Conservation (phyloP, 1,139 yeast species). For the Hyphopichia pseudoburtonii region DNA sequence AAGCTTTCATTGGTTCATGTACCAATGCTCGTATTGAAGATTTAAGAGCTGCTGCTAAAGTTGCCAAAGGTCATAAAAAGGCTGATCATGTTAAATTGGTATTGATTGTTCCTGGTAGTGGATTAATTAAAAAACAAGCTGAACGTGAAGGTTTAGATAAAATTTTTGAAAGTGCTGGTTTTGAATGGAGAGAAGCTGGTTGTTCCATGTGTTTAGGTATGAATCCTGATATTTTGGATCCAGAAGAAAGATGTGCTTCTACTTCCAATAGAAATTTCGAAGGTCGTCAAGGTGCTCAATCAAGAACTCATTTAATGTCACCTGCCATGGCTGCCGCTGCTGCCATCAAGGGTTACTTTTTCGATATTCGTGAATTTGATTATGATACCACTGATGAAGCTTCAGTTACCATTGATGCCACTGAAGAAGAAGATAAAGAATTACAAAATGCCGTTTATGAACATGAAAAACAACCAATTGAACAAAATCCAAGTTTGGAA, state of each 20-base stretch:
- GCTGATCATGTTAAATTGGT: slow-evolving; percentile 81
- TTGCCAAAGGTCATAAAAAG: slow-evolving; percentile 86
- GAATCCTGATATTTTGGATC: slow-evolving; percentile 96
- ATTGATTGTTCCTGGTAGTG: slow-evolving; percentile 96
- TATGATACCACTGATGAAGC: slow-evolving; percentile 64
- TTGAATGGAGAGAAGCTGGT: slow-evolving; percentile 99
- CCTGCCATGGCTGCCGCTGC: slow-evolving; percentile 99
- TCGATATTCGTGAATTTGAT: slow-evolving; percentile 82
- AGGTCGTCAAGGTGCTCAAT: slow-evolving; percentile 96
- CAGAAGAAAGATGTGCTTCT: slow-evolving; percentile 96
- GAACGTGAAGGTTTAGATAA: slow-evolving; percentile 93
- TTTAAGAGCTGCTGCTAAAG: slow-evolving; percentile 90
- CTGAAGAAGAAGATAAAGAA: slow-evolving; percentile 58
- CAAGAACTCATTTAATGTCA: slow-evolving; percentile 97
- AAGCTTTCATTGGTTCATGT: slow-evolving; percentile 96
- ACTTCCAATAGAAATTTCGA: slow-evolving; percentile 98
- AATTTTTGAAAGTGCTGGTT: slow-evolving; percentile 88
- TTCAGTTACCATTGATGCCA: slow-evolving; percentile 53
- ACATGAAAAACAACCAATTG: slow-evolving; percentile 62
- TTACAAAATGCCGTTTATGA: slow-evolving; percentile 69
- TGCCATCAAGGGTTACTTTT: slow-evolving; percentile 85
- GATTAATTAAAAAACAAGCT: slow-evolving; percentile 88
- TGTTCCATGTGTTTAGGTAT: slow-evolving; percentile 99
- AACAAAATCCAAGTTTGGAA: slow-evolving; percentile 30
- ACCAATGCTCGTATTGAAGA: slow-evolving; percentile 98